These are phyloP conservation scores for Aspergillus neotritici DNA, from an alignment of 2,329 filamentous ascomycete genomes.

Conservation along the genomic window DNA sequence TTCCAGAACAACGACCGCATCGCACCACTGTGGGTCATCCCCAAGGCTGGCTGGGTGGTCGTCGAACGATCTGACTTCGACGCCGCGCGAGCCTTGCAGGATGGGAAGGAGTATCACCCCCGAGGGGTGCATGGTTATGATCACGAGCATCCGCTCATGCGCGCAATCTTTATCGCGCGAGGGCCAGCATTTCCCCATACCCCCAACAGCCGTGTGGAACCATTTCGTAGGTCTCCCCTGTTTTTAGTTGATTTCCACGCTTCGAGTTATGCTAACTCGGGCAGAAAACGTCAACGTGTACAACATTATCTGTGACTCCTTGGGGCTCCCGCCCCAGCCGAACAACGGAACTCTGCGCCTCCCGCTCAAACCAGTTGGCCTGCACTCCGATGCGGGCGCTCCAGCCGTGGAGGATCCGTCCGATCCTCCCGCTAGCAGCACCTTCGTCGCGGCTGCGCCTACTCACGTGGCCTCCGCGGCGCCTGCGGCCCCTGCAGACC, in stretches of 20 bases:
- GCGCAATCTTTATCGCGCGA: constrained; percentile 87
- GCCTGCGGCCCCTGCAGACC: constrained; percentile 1
- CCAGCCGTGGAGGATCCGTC: constrained; percentile 28
- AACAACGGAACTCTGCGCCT: constrained; percentile 78
- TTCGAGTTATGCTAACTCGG: constrained; percentile 6
- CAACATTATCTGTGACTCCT: constrained; percentile 85
- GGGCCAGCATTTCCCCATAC: constrained; percentile 87
- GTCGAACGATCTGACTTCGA: constrained; percentile 75
- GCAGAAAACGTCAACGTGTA: constrained; percentile 91
- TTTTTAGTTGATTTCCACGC: neutral
- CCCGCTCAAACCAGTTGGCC: constrained; percentile 40
- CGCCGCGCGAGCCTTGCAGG: constrained; percentile 59
- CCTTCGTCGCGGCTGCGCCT: neutral
- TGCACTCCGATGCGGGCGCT: constrained; percentile 39
- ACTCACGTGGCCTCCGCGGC: neutral
- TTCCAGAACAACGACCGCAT: constrained; percentile 85
- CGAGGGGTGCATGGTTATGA: constrained; percentile 91
- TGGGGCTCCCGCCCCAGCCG: constrained; percentile 64
- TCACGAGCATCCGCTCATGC: constrained; percentile 89
- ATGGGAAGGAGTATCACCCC: constrained; percentile 67
- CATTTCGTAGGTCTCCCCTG: constrained; percentile 63
- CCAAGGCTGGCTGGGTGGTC: constrained; percentile 87
- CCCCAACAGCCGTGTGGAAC: constrained; percentile 70
- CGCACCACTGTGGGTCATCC: constrained; percentile 89
- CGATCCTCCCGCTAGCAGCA: constrained; percentile 26